Conservation (phyloP, 2,329 filamentous ascomycete species). For the Trichoderma semiorbis region DNA sequence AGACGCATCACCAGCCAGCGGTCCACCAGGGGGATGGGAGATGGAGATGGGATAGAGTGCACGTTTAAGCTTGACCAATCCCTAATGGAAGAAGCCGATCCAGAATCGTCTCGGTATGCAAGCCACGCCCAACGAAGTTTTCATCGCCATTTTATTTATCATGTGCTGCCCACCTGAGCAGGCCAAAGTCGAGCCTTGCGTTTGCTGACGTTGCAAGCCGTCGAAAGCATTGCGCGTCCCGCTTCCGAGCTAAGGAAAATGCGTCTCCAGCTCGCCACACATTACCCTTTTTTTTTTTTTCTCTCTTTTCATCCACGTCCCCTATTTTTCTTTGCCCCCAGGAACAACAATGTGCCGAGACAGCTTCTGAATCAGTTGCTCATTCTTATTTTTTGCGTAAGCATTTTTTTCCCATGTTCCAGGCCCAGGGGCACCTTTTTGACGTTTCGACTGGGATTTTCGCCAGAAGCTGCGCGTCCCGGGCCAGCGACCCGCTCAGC, state of each 20-base stretch:
- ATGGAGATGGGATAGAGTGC: background rate
- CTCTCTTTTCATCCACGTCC: background rate
- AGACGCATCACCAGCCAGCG: background rate
- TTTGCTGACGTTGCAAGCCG: slow-evolving; percentile 30
- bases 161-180: background rate
- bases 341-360: slow-evolving; percentile 1
- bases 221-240: slow-evolving; percentile 33
- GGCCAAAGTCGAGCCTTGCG: slow-evolving; percentile 15
- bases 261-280: slow-evolving; percentile 14
- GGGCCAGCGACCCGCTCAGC: background rate
- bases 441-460: background rate
- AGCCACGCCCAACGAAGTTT: background rate
- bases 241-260: slow-evolving; percentile 27
- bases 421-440: background rate
- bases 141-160: background rate
- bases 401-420: background rate
- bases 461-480: slow-evolving; percentile 1
- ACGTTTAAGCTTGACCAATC: slow-evolving; percentile 6
- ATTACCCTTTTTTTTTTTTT: background rate
- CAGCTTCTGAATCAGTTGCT: background rate
- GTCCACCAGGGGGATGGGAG: background rate
- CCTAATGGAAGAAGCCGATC: background rate
- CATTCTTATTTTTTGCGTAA: background rate
- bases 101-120: background rate
- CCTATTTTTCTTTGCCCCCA: background rate